Conservation (phyloP, 495 filamentous ascomycete genomes). For the Talaromyces adpressus region DNA sequence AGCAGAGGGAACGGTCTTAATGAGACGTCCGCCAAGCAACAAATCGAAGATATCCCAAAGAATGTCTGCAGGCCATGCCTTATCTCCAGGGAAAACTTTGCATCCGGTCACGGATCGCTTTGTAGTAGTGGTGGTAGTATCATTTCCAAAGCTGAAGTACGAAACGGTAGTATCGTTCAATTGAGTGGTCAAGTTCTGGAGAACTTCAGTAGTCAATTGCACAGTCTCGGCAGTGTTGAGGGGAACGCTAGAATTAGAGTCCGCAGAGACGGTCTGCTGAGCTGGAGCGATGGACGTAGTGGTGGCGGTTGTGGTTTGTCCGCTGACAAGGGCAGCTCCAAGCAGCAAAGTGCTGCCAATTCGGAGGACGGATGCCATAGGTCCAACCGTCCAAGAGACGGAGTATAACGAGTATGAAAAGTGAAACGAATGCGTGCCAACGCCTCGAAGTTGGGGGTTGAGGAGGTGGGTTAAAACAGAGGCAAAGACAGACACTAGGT, state of each 20-base stretch:
- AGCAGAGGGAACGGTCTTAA: slow-evolving; percentile 47
- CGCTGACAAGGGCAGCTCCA: neutral
- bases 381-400: neutral
- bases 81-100: slow-evolving; percentile 44
- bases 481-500: neutral
- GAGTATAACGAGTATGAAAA: neutral
- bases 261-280: neutral
- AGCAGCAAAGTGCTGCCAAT: neutral
- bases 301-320: neutral
- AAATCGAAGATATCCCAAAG: slow-evolving; percentile 39
- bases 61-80: slow-evolving; percentile 32
- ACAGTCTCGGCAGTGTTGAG: slow-evolving; percentile 33
- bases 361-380: slow-evolving; percentile 7
- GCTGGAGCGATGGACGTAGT: neutral
- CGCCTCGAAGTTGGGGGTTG: neutral
- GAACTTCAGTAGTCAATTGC: slow-evolving; percentile 33
- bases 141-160: slow-evolving; percentile 16
- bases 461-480: neutral
- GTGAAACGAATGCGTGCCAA: neutral
- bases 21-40: slow-evolving; percentile 43
- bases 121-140: slow-evolving; percentile 6
- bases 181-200: slow-evolving; percentile 26
- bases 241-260: slow-evolving; percentile 16
- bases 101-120: slow-evolving; percentile 20
- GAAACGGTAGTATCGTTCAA: neutral